A percentile compares a stretch with the other conserved stretches of the same genome.
Evolutionary conservation across 768 basidiomycete species (phyloP).

Genomic region (Pisolithus marmoratus): DNA sequence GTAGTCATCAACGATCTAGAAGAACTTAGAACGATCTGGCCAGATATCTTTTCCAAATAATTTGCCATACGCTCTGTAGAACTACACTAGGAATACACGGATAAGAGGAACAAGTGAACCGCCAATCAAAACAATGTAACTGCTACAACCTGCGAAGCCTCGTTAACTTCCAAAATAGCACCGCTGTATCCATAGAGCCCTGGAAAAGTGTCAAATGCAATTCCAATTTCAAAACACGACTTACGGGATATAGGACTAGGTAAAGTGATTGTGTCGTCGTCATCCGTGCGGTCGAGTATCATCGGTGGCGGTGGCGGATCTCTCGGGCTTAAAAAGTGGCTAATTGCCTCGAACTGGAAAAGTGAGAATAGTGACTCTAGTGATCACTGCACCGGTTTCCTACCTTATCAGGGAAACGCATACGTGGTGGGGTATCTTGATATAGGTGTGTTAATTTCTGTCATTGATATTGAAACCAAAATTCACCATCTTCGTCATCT

Average conservation of each 20-base stretch:
- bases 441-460: background rate
- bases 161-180: constrained; percentile 72
- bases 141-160: constrained; percentile 69
- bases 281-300: constrained; percentile 74
- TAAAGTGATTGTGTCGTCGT: constrained; percentile 63
- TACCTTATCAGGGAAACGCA: constrained; percentile 68
- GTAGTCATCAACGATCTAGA: constrained; percentile 52
- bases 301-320: constrained; percentile 67
- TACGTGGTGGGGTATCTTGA: constrained; percentile 68
- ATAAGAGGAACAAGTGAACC: background rate
- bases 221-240: constrained; percentile 23
- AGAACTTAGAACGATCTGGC: constrained; percentile 67
- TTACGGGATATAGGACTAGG: constrained; percentile 65
- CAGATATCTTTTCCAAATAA: constrained; percentile 56
- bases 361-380: background rate
- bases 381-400: constrained; percentile 6
- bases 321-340: constrained; percentile 70
- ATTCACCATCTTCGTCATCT: constrained; percentile 75
- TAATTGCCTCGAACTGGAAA: constrained; percentile 69
- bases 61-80: background rate
- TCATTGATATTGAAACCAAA: background rate
- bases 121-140: constrained; percentile 59
- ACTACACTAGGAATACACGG: constrained; percentile 1
- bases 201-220: constrained; percentile 4
- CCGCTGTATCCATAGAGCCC: constrained; percentile 72